Percentiles rank a stretch among this genome's conserved stretches.
phyloP scores from a whole-genome alignment of 495 filamentous ascomycete genomes.

The Entonaema liquescens region DNA sequence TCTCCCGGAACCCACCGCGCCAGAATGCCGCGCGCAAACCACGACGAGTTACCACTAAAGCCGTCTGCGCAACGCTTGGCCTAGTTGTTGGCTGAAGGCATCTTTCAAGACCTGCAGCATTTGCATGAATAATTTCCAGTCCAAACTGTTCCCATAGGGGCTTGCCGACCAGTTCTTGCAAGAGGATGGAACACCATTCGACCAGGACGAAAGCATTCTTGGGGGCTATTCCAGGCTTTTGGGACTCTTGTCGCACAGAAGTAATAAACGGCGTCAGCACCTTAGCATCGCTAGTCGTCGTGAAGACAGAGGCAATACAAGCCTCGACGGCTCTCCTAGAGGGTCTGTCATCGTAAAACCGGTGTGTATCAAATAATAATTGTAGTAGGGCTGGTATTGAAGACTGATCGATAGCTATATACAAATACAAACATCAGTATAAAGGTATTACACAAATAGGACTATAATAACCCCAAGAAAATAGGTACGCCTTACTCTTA shows the following conservation, averaged over 20 bases:
- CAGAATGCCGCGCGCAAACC: conserved; percentile 75
- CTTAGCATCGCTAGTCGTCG: conserved; percentile 58
- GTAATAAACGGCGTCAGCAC: conserved; percentile 68
- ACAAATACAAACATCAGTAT: conserved; percentile 16
- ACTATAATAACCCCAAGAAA: not conserved
- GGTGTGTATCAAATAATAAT: conserved; percentile 83
- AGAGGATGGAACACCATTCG: conserved; percentile 83
- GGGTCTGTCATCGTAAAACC: conserved; percentile 83
- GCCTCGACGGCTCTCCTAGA: conserved; percentile 83
- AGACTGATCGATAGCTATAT: conserved; percentile 53
- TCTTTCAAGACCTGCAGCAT: conserved; percentile 77
- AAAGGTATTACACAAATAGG: not conserved
- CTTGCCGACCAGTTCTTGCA: conserved; percentile 66
- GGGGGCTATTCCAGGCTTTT: conserved; percentile 77
- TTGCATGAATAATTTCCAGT: conserved; percentile 64
- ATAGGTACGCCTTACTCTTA: conserved; percentile 48
- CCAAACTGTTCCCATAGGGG: conserved; percentile 71
- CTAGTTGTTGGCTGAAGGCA: conserved; percentile 72
- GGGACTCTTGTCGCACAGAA: conserved; percentile 67
- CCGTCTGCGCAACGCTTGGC: conserved; percentile 67
- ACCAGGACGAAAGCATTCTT: conserved; percentile 87
- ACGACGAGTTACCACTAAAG: conserved; percentile 75
- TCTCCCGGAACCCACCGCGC: conserved; percentile 62
- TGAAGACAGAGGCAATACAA: conserved; percentile 73
- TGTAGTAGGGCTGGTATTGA: conserved; percentile 61